Evolutionary conservation across 2,329 filamentous ascomycete species (phyloP).

Genomic region (Diatrype stigma): DNA sequence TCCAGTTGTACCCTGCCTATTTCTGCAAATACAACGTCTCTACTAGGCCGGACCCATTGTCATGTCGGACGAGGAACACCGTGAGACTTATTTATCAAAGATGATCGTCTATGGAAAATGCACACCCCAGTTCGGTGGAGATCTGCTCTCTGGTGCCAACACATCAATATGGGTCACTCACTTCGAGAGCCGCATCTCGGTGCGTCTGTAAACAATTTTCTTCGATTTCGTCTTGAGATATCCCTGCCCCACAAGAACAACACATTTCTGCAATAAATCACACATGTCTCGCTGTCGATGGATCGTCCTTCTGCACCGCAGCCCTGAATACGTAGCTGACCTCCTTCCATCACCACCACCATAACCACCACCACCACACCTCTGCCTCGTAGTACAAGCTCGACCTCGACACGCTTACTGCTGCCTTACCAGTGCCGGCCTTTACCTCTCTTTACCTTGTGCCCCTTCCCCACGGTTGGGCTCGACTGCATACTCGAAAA

Average conservation of each 20-base stretch:
- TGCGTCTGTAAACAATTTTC: conserved; percentile 52
- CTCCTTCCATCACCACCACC: conserved; percentile 37
- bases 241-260: conserved; percentile 48
- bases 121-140: conserved; percentile 55
- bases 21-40: conserved; percentile 35
- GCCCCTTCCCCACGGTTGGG: conserved; percentile 44
- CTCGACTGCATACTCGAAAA: conserved; percentile 48
- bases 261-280: conserved; percentile 59
- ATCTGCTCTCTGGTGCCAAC: conserved; percentile 62
- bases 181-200: conserved; percentile 63
- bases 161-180: conserved; percentile 77
- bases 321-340: conserved; percentile 45
- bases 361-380: conserved; percentile 34
- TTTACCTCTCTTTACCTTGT: conserved; percentile 29
- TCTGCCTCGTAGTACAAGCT: conserved; percentile 35
- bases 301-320: conserved; percentile 46
- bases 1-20: conserved; percentile 38
- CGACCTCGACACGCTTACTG: conserved; percentile 26
- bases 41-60: conserved; percentile 27
- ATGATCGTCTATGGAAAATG: conserved; percentile 44
- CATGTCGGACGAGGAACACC: conserved; percentile 26
- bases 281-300: conserved; percentile 57
- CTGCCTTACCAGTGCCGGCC: conserved; percentile 14
- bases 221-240: conserved; percentile 38
- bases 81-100: conserved; percentile 43